Evolutionary conservation across 176 grass and related monocot species (phyloP).

Genomic region (Musa itinerans): DNA sequence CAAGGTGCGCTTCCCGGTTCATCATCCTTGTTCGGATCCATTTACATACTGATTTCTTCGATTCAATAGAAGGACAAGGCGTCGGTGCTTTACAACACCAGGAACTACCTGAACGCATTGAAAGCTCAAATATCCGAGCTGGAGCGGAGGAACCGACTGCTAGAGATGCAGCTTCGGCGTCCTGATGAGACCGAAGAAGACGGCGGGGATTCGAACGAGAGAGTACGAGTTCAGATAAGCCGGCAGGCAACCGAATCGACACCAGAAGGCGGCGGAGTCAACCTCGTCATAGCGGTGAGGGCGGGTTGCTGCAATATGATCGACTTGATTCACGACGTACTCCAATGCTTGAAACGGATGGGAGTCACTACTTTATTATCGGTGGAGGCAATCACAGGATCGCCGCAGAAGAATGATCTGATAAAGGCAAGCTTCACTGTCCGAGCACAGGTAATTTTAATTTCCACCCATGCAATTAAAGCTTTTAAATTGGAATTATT

Average conservation of each 20-base stretch:
- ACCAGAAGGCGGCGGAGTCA: background rate
- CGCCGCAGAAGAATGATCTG: background rate
- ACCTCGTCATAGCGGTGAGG: conserved; percentile 9
- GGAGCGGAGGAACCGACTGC: conserved; percentile 18
- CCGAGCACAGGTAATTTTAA: background rate
- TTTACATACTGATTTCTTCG: background rate
- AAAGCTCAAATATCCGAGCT: conserved; percentile 21
- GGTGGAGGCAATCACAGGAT: background rate
- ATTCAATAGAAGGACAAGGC: conserved; percentile 32
- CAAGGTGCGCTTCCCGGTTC: conserved; percentile 7
- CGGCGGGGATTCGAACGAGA: background rate
- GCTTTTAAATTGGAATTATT: no score
- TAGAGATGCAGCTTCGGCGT: conserved; percentile 3
- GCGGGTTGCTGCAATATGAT: conserved; percentile 11
- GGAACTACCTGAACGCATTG: conserved; percentile 27
- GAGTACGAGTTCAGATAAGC: background rate
- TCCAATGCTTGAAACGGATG: conserved; percentile 20
- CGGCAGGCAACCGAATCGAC: background rate
- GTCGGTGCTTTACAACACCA: conserved; percentile 27
- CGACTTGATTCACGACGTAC: conserved; percentile 3
- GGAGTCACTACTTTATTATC: background rate
- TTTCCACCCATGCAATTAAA: no score
- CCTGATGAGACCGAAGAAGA: background rate
- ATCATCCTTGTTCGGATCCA: background rate
- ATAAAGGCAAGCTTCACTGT: background rate